Conservation (phyloP, 148 eudicot species). For the Diospyros kaki region DNA sequence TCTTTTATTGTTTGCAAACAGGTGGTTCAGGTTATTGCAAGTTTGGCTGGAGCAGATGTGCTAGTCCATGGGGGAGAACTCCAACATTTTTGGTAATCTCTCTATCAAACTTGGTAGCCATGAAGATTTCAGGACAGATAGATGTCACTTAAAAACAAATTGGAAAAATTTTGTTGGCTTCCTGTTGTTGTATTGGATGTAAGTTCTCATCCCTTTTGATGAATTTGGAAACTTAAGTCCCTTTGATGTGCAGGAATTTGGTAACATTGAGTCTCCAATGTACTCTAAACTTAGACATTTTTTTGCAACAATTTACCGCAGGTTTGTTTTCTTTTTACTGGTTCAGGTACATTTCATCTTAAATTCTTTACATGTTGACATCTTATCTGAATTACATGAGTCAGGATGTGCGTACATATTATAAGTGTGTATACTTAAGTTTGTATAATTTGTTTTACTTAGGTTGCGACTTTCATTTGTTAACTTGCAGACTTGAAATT, state of each 20-base stretch:
- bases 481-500: too few species aligned
- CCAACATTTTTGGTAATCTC: slow-evolving; percentile 77
- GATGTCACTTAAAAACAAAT: slow-evolving; percentile 21
- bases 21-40: slow-evolving; percentile 97
- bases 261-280: slow-evolving; percentile 83
- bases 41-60: slow-evolving; percentile 91
- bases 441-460: too few species aligned
- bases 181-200: too few species aligned
- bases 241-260: slow-evolving; percentile 69
- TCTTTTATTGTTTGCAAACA: slow-evolving; percentile 19
- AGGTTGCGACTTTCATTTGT: too few species aligned
- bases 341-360: background rate
- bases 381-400: too few species aligned
- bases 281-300: slow-evolving; percentile 72
- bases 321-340: slow-evolving; percentile 34
- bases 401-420: slow-evolving; percentile 52
- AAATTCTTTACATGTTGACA: background rate
- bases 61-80: slow-evolving; percentile 61
- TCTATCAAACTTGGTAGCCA: background rate
- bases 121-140: slow-evolving; percentile 57
- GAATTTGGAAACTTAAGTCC: slow-evolving; percentile 9
- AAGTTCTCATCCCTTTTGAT: too few species aligned
- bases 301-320: slow-evolving; percentile 64
- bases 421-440: slow-evolving; percentile 20
- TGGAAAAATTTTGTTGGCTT: too few species aligned